phyloP scores from a whole-genome alignment of 2,329 filamentous ascomycete genomes.

The Alternaria ethzedia region DNA sequence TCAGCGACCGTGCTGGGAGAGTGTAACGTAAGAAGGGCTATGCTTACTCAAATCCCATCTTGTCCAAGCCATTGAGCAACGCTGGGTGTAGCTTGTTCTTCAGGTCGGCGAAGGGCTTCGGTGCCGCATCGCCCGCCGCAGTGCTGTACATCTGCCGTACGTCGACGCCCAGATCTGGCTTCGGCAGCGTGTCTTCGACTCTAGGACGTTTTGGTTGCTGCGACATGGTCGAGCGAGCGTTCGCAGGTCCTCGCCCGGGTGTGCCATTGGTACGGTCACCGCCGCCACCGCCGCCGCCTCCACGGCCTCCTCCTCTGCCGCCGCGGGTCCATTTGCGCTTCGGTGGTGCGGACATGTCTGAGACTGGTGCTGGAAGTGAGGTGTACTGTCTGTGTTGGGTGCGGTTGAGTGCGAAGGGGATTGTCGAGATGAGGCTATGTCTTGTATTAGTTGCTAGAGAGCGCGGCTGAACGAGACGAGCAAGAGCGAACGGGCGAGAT shows the following conservation, averaged over 20 bases:
- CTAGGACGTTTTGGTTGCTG: slow-evolving; percentile 34
- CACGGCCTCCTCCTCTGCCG: slow-evolving; percentile 17
- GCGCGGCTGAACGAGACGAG: slow-evolving; percentile 20
- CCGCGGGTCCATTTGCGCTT: slow-evolving; percentile 35
- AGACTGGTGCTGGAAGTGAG: neutral
- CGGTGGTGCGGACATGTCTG: slow-evolving; percentile 30
- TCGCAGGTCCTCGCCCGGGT: slow-evolving; percentile 5
- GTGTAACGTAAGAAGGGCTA: neutral
- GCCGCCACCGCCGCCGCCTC: slow-evolving; percentile 15
- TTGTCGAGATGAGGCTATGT: slow-evolving; percentile 15
- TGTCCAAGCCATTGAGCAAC: slow-evolving; percentile 41
- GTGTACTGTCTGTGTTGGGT: slow-evolving; percentile 19
- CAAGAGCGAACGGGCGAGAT: slow-evolving; percentile 25
- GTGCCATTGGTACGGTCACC: slow-evolving; percentile 13
- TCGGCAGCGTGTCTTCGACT: slow-evolving; percentile 17
- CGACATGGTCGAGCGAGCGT: slow-evolving; percentile 21
- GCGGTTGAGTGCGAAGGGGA: slow-evolving; percentile 9
- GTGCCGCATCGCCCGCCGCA: slow-evolving; percentile 26
- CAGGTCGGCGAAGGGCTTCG: slow-evolving; percentile 38
- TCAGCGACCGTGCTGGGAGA: slow-evolving; percentile 11
- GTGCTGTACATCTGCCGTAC: slow-evolving; percentile 34
- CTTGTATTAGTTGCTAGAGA: slow-evolving; percentile 28
- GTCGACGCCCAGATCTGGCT: slow-evolving; percentile 19
- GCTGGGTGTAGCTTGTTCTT: slow-evolving; percentile 31
- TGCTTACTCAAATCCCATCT: slow-evolving; percentile 48